phyloP scores from a whole-genome alignment of 768 basidiomycete genomes.

The Hygrocybe coccinea region DNA sequence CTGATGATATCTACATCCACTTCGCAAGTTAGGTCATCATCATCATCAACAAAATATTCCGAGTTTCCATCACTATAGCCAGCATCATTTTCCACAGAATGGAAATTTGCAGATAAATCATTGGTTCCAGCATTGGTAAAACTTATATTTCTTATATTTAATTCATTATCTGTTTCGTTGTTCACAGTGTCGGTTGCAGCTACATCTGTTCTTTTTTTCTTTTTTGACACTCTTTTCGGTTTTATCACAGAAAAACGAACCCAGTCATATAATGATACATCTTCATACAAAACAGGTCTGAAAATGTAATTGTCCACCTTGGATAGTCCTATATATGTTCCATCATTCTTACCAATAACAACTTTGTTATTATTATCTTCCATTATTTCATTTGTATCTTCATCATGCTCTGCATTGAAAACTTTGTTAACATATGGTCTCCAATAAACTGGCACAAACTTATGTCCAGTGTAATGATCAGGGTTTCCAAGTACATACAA shows the following conservation, averaged over 20 bases:
- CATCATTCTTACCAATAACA: conserved; percentile 7
- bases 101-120: too few species aligned
- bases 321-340: conserved; percentile 15
- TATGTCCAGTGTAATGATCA: conserved; percentile 31
- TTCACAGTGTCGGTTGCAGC: background rate
- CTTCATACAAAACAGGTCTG: conserved; percentile 17
- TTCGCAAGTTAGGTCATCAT: too few species aligned
- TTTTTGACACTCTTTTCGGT: background rate
- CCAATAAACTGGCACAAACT: conserved; percentile 20
- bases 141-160: background rate
- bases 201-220: background rate
- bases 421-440: conserved; percentile 17
- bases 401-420: background rate
- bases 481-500: conserved; percentile 24
- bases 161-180: background rate
- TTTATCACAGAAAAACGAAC: conserved; percentile 12
- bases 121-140: background rate
- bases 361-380: background rate
- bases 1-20: too few species aligned
- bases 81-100: too few species aligned
- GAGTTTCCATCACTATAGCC: too few species aligned
- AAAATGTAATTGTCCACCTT: conserved; percentile 25
- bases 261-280: conserved; percentile 28
- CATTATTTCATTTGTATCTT: background rate
- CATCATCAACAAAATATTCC: too few species aligned